Percentiles rank a stretch among this genome's conserved stretches.
These are phyloP conservation scores for Curvularia lunata DNA, from an alignment of 2,329 filamentous ascomycete species.

Conservation along the genomic window DNA sequence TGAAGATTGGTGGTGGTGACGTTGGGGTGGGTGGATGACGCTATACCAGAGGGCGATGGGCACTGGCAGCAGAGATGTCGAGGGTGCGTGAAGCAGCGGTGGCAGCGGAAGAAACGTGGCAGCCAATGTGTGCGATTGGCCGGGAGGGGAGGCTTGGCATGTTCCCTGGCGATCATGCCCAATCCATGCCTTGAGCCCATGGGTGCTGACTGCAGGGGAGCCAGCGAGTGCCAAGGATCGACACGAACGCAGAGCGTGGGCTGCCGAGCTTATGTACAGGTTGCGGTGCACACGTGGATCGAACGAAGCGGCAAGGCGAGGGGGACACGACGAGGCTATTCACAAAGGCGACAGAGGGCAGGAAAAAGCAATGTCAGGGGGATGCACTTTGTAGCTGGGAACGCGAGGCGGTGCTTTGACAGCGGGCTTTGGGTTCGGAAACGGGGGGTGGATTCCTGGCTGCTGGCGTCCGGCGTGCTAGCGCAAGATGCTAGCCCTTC, in stretches of 20 bases:
- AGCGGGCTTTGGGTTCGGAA: constrained; percentile 15
- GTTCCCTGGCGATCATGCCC: constrained; percentile 18
- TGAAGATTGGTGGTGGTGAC: neutral
- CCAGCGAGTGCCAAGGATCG: constrained; percentile 13
- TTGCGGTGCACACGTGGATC: neutral
- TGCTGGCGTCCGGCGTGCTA: constrained; percentile 12
- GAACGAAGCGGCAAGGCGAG: neutral
- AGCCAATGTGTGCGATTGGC: constrained; percentile 14
- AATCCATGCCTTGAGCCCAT: neutral
- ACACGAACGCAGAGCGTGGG: constrained; percentile 7
- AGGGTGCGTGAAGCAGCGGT: constrained; percentile 13
- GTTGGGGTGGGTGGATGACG: neutral
- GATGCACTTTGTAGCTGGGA: constrained; percentile 5
- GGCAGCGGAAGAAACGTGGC: constrained; percentile 20
- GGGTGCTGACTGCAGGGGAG: constrained; percentile 18
- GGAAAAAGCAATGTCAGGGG: constrained; percentile 7
- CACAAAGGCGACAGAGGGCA: neutral
- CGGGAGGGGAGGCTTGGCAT: constrained; percentile 2
- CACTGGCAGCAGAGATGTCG: neutral
- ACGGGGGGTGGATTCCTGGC: constrained; percentile 17
- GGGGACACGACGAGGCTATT: too few species aligned
- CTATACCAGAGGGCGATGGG: neutral
- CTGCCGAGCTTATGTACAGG: neutral
- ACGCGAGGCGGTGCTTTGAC: constrained; percentile 15
- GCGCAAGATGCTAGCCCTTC: constrained; percentile 14